Percentiles rank a stretch among this genome's conserved stretches.
phyloP scores from a whole-genome alignment of 768 basidiomycete genomes.

The Boletus huronensis region DNA sequence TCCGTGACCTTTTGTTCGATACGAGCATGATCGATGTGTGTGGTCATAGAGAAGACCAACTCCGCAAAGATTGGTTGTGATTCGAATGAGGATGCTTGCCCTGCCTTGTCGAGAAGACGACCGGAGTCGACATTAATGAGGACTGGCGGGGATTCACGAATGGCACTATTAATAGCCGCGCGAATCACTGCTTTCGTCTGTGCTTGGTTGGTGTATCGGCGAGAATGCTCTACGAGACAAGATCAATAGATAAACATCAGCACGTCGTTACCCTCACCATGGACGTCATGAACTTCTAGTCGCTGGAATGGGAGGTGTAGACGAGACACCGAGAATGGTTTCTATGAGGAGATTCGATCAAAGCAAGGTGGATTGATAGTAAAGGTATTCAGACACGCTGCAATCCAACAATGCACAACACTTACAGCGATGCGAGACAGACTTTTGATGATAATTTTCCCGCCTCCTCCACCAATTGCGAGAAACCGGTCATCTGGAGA shows the following conservation, averaged over 20 bases:
- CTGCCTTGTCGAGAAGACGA: not conserved
- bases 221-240: not conserved
- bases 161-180: not conserved
- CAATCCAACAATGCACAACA: no score
- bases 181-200: not conserved
- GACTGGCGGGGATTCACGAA: not conserved
- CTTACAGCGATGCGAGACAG: not conserved
- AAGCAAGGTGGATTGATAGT: not conserved
- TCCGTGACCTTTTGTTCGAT: not conserved
- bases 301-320: not conserved
- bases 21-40: not conserved
- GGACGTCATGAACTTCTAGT: not conserved
- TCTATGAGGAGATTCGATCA: not conserved
- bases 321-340: not conserved
- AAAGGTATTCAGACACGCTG: not conserved
- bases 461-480: not conserved
- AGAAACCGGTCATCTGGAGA: not conserved
- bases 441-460: not conserved
- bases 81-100: not conserved
- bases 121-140: conserved; percentile 1
- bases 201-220: not conserved
- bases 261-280: not conserved
- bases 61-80: not conserved
- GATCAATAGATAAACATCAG: not conserved
- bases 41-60: not conserved